Evolutionary conservation across 768 basidiomycete genomes (phyloP).

Genomic region (Nevesoporus exiguus): DNA sequence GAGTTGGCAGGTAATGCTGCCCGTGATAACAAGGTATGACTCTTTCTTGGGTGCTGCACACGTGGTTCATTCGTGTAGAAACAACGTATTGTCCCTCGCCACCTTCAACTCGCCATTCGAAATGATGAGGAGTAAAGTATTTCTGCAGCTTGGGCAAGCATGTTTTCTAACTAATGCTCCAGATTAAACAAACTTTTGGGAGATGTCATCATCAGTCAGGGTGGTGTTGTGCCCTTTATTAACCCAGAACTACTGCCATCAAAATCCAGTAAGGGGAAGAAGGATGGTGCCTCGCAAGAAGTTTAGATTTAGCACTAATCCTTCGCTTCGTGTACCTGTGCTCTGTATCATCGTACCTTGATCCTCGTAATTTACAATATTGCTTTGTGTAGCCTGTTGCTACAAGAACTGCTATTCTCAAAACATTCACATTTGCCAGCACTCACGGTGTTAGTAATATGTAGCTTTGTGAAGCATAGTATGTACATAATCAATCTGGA

Average conservation of each 20-base stretch:
- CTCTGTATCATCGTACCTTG: conserved; percentile 25
- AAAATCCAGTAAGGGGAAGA: conserved; percentile 46
- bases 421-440: too few species aligned
- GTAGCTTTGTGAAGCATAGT: background rate
- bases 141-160: background rate
- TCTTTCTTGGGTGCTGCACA: background rate
- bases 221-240: conserved; percentile 72
- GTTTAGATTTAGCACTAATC: conserved; percentile 32
- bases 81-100: conserved; percentile 77
- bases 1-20: conserved; percentile 81
- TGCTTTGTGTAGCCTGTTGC: conserved; percentile 19
- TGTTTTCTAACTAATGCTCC: background rate
- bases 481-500: background rate
- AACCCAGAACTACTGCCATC: conserved; percentile 46
- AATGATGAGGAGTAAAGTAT: conserved; percentile 66
- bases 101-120: conserved; percentile 71
- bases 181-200: conserved; percentile 58
- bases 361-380: conserved; percentile 30
- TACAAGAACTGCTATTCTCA: background rate
- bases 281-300: conserved; percentile 49
- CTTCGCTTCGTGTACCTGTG: conserved; percentile 5
- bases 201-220: conserved; percentile 68
- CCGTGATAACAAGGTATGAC: conserved; percentile 59
- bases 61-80: conserved; percentile 35
- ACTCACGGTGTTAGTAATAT: too few species aligned